A percentile compares a stretch with the other conserved stretches of the same genome.
These are phyloP conservation scores for Ceratocystis diversiconidia DNA, from an alignment of 2,329 filamentous ascomycete species.

Conservation along the genomic window DNA sequence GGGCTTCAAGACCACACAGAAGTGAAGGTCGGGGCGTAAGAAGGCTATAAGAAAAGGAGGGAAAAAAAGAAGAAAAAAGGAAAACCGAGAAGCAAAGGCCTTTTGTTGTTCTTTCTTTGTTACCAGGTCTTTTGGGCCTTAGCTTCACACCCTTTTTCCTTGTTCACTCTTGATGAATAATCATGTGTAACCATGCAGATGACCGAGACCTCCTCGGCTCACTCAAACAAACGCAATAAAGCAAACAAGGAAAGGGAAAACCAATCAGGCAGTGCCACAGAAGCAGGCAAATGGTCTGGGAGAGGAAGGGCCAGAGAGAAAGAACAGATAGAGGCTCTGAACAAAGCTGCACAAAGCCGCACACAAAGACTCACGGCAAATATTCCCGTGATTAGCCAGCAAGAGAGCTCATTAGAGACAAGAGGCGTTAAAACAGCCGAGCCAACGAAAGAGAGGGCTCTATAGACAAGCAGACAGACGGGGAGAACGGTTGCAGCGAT, in stretches of 20 bases:
- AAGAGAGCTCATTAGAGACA: background rate
- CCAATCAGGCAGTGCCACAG: background rate
- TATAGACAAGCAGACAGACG: no score
- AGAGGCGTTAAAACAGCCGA: slow-evolving; percentile 3
- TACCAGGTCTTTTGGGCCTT: background rate
- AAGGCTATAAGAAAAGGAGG: background rate
- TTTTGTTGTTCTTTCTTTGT: background rate
- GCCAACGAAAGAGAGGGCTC: background rate
- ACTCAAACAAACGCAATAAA: background rate
- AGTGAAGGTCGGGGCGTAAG: background rate
- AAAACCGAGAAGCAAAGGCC: background rate
- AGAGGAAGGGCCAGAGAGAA: no score
- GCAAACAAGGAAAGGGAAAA: background rate
- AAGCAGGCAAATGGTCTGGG: background rate
- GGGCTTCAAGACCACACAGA: background rate
- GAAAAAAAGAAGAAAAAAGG: background rate
- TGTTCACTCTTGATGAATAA: background rate
- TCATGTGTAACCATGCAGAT: slow-evolving; percentile 4
- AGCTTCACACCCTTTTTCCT: background rate
- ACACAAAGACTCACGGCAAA: background rate
- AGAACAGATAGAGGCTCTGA: background rate
- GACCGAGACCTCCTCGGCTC: slow-evolving; percentile 9
- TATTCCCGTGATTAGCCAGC: background rate
- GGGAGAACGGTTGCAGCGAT: background rate
- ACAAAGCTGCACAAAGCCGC: background rate